Conservation (phyloP, 768 basidiomycete species). For the Clavulina sp. region DNA sequence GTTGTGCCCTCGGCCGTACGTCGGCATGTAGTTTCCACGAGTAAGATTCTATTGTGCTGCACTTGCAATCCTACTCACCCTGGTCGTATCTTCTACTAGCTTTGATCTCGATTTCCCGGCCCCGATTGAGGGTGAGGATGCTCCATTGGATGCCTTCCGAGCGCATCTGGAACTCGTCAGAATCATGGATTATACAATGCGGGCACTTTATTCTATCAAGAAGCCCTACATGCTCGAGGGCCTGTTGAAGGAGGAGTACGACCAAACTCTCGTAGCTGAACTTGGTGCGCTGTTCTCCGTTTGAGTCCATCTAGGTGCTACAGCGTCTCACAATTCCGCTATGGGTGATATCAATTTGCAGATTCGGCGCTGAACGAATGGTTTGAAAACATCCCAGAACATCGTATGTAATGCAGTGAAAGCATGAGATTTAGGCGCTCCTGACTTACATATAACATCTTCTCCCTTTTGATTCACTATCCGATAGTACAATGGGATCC, state of each 20-base stretch:
- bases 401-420: slow-evolving; percentile 2
- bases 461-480: slow-evolving; percentile 3
- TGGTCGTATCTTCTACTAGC: too few species aligned
- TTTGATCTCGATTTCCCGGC: slow-evolving; percentile 7
- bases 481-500: slow-evolving; percentile 4
- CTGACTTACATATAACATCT: background rate
- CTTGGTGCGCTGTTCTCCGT: background rate
- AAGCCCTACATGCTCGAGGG: slow-evolving; percentile 2
- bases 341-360: background rate
- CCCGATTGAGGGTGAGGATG: slow-evolving; percentile 3
- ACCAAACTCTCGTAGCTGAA: slow-evolving; percentile 1
- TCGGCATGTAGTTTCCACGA: background rate
- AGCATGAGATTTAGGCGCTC: too few species aligned
- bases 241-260: slow-evolving; percentile 4
- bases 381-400: slow-evolving; percentile 7
- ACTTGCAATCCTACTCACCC: background rate
- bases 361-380: slow-evolving; percentile 8
- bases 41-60: background rate
- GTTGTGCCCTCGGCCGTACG: background rate
- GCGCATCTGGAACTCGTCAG: background rate
- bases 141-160: background rate
- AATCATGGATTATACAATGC: background rate
- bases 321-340: too few species aligned
- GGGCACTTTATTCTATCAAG: slow-evolving; percentile 5
- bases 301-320: background rate